Evolutionary conservation across 1,139 yeast genomes (phyloP).

Genomic region (Debaryomycetaceae sp.): DNA sequence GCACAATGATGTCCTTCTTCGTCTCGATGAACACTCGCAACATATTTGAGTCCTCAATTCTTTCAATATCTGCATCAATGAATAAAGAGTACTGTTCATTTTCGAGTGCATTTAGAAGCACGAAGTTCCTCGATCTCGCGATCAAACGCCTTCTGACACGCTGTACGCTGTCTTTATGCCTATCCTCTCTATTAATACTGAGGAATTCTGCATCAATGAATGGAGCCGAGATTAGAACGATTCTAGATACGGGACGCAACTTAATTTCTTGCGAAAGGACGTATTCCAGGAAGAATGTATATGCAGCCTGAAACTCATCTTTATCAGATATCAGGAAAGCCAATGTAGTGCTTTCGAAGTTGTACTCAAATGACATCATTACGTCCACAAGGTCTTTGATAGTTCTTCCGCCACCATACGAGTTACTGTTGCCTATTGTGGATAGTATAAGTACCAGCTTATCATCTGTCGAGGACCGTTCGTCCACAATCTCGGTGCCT

Average conservation of each 20-base stretch:
- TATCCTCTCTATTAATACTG: conserved; percentile 17
- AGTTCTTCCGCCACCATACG: conserved; percentile 26
- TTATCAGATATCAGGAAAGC: conserved; percentile 27
- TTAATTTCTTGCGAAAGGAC: neutral
- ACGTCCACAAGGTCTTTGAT: conserved; percentile 24
- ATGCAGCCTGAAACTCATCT: conserved; percentile 21
- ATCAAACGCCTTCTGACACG: conserved; percentile 29
- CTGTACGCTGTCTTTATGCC: conserved; percentile 31
- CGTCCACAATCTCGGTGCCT: neutral
- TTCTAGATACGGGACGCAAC: conserved; percentile 7
- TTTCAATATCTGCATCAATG: conserved; percentile 41
- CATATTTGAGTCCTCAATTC: conserved; percentile 25
- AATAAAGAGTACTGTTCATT: conserved; percentile 39
- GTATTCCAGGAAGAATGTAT: conserved; percentile 10
- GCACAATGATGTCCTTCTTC: conserved; percentile 38
- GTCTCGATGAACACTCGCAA: conserved; percentile 29
- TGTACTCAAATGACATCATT: conserved; percentile 14
- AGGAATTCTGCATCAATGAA: conserved; percentile 23
- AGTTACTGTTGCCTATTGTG: conserved; percentile 20
- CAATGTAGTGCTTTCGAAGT: conserved; percentile 18
- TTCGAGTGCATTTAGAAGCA: conserved; percentile 23
- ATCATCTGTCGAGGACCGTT: conserved; percentile 1
- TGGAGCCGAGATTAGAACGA: conserved; percentile 31
- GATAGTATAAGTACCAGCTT: conserved; percentile 21
- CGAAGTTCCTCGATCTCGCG: conserved; percentile 34